These are phyloP conservation scores for Gossypium australe DNA, from an alignment of 345 rosid species.

Conservation along the genomic window DNA sequence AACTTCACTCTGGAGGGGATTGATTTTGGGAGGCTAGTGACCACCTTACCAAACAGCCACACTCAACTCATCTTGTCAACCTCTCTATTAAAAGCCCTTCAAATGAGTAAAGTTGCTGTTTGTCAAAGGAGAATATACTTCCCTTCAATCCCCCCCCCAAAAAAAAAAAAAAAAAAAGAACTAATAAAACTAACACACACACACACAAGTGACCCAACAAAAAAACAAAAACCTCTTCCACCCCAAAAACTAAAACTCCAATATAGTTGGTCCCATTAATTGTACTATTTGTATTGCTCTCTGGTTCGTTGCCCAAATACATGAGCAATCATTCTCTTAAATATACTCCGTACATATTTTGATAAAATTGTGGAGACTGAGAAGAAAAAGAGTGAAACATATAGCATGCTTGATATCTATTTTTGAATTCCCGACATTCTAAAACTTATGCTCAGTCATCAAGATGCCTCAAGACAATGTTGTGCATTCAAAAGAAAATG, in stretches of 20 bases:
- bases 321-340: not conserved
- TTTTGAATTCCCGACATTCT: not conserved
- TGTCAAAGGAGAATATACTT: not conserved
- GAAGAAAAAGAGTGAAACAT: not conserved
- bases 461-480: not conserved
- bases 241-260: not conserved
- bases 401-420: not conserved
- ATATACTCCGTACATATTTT: not conserved
- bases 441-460: not conserved
- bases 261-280: not conserved
- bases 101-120: not conserved
- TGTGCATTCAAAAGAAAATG: not conserved
- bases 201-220: no score
- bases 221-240: not conserved
- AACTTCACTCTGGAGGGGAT: not conserved
- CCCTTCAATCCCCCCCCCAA: not conserved
- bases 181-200: no score
- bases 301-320: not conserved
- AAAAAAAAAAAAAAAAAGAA: not conserved
- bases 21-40: not conserved
- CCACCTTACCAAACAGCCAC: not conserved
- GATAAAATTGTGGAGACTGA: not conserved
- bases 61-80: not conserved
- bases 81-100: not conserved
- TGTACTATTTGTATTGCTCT: not conserved